Base-by-base conservation (phyloP, 352 stramenopile species). In the Pythium scleroteichum region DNA sequence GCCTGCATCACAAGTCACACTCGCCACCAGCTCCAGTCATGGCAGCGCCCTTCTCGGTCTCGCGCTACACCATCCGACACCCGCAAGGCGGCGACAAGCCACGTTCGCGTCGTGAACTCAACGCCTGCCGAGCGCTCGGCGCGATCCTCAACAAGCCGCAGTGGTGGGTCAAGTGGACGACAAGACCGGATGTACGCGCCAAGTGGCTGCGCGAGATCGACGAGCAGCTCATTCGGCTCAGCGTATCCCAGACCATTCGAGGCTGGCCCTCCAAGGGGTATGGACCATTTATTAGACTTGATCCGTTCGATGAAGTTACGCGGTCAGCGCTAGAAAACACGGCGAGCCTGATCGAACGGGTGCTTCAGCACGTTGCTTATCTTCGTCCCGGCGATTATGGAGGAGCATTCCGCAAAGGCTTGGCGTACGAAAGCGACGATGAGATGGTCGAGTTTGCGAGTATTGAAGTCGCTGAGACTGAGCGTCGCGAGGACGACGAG, bases 141-240 rank as follows among this genome's bases (percentile, higher is more conserved):
- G 61, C 61, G 17, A 29, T 68, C 13, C 46, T 68, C 4, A 51
- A 68, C 40, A 68, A 68, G 29, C 52, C 22, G 5, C 12, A 47
- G 12, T 68, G 60, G 60, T 62, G 38, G 33, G 3, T 26, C 53
- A 68, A 68, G 53, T 68, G 61, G 53, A 46, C 38, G 22, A 42
- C 48, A 17, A 52, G 53, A 14, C 52, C 55, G 20, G 59, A 61
- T 5, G 51, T 62, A 2, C 52, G 60, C 1, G 27, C n/a, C 23
- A 57, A 58, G 27, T 67, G 79, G 40, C 46, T 79, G 29, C 32
- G 62, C 14, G 62, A 71, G 52, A 55, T 71, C 33, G 38, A 62
- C 17, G 48, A 56, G n/a, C 3, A 38, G 16, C 22, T 73, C 12
- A 42, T 67, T 42, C 47, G 46, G n/a, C 13, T 14, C 27, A 53